Base-by-base conservation (phyloP, 2,329 filamentous ascomycete species). In the Macrophomina pseudophaseolina region DNA sequence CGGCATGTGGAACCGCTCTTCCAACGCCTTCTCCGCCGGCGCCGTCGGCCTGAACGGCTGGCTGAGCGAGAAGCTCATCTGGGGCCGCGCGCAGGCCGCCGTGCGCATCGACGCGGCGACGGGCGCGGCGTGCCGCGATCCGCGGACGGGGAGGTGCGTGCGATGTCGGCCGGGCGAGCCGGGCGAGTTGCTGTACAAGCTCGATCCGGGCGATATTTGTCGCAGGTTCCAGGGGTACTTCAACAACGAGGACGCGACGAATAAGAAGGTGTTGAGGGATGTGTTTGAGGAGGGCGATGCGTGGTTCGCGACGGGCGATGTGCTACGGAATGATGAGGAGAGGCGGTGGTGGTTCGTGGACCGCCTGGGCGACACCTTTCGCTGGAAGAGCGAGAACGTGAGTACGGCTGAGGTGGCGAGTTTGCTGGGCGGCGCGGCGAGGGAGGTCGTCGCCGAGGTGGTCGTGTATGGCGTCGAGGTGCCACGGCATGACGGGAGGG, bases 121-220 rank as follows among this genome's bases (percentile, higher is more conserved):
- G 0, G 88, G 87, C 3, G 87, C 88, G 40, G 85, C 91, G 58
- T 81, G 82, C 64, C 83, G 89, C 5, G 85, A 91, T 72, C 40
- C 44, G 3, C 1, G 1, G 0, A 44, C 42, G 9, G 54, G 44
- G 4, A 33, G 46, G 2, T 64, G 60, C 60, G 48, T 7, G 35
- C 23, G 46, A 14, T 48, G 42, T 5, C 4, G 1, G 2, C 14
- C 23, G 2, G 44, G 35, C n/a, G 38, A 30, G 28, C 33, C 64
- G 5, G 91, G 91, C n/a, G 91, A 94, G 78, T 90, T 94, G 14
- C 78, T 94, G 33, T 86, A 92, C n/a, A 79, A 82, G 0, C 82
- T 90, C 16, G 84, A 87, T 0, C 79, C 83, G 58, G 84, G 86
- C 52, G 78, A 84, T 11, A 81, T 81, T 7, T 94, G 54, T 4